Evolutionary conservation across 352 stramenopile species (phyloP).

Genomic region (Pythium folliculosum): DNA sequence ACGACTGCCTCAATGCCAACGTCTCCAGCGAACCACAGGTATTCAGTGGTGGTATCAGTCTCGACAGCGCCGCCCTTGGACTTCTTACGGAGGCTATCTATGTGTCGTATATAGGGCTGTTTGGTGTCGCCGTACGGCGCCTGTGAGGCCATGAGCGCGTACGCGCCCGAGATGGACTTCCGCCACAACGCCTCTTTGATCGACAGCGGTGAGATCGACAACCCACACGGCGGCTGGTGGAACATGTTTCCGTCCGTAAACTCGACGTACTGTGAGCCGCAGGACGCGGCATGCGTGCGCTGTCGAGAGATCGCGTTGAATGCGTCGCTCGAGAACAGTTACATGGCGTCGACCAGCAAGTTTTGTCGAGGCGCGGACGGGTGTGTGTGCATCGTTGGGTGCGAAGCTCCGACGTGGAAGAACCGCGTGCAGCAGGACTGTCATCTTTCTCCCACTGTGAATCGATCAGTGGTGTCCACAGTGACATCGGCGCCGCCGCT

Average conservation of each 20-base stretch:
- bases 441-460: not conserved
- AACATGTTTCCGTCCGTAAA: constrained; percentile 52
- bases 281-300: constrained; percentile 43
- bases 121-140: constrained; percentile 43
- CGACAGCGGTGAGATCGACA: constrained; percentile 41
- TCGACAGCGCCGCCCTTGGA: not conserved
- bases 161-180: constrained; percentile 44
- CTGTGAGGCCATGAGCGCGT: constrained; percentile 51
- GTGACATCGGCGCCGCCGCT: not conserved
- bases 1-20: constrained; percentile 57
- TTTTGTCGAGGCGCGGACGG: constrained; percentile 41
- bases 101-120: constrained; percentile 32
- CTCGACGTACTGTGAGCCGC: constrained; percentile 50
- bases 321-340: constrained; percentile 40
- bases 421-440: constrained; percentile 17
- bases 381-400: constrained; percentile 59
- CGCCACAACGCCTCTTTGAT: constrained; percentile 34
- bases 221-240: constrained; percentile 32
- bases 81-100: not conserved
- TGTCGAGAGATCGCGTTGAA: constrained; percentile 46
- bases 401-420: constrained; percentile 32
- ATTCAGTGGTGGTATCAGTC: not conserved
- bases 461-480: not conserved
- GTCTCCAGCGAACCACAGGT: constrained; percentile 37
- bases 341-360: constrained; percentile 49